Percentiles rank a stretch among this genome's conserved stretches.
Evolutionary conservation across 2,329 filamentous ascomycete species (phyloP).

Genomic region (Pseudocercospora fuligena): DNA sequence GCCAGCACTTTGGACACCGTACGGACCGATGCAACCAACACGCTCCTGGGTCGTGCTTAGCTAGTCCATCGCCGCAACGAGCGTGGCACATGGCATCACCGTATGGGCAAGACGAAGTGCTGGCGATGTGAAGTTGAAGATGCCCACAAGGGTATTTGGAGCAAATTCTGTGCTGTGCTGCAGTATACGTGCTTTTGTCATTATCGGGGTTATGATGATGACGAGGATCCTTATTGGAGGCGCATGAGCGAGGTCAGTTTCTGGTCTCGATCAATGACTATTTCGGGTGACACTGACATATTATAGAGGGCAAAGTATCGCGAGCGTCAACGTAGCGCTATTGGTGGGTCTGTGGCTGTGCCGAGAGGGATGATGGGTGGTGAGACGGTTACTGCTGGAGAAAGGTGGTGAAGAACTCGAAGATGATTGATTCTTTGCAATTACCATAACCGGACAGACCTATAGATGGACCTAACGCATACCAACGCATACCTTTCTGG

Average conservation of each 20-base stretch:
- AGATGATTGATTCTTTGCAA: not conserved
- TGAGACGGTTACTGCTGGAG: not conserved
- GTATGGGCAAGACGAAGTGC: conserved; percentile 35
- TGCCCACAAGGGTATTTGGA: conserved; percentile 5
- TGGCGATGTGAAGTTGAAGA: conserved; percentile 35
- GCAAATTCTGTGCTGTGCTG: conserved; percentile 21
- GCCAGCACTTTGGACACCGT: conserved; percentile 4
- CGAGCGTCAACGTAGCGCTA: not conserved
- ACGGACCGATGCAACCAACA: not conserved
- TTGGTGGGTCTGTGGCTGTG: not conserved
- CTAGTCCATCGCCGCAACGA: conserved; percentile 30
- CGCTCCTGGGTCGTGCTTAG: conserved; percentile 25
- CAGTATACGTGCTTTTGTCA: conserved; percentile 37
- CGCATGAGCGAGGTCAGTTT: conserved; percentile 13
- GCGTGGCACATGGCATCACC: conserved; percentile 35
- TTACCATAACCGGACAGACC: not conserved
- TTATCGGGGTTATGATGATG: conserved; percentile 33
- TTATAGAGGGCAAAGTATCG: not conserved
- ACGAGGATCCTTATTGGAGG: conserved; percentile 28
- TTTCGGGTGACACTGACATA: not conserved
- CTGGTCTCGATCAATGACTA: not conserved
- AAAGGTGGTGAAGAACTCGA: not conserved
- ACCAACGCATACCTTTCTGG: not conserved
- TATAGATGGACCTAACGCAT: not conserved
- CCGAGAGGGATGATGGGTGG: not conserved